These are phyloP conservation scores for Fusarium nodosum DNA, from an alignment of 2,329 filamentous ascomycete genomes.

Conservation along the genomic window DNA sequence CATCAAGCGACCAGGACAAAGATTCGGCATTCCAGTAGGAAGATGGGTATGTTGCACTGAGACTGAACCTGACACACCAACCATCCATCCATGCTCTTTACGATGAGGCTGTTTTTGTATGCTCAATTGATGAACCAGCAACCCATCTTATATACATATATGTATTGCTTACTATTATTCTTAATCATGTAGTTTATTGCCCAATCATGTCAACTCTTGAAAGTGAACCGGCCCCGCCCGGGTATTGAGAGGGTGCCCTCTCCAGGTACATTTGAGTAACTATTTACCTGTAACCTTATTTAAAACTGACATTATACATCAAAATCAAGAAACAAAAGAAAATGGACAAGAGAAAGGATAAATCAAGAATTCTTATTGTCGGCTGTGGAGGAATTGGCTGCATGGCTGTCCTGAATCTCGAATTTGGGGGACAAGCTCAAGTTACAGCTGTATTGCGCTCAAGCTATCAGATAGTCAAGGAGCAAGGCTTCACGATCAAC, in stretches of 20 bases:
- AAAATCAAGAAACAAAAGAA: neutral
- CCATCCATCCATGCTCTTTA: neutral
- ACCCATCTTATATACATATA: neutral
- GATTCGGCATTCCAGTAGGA: slow-evolving; percentile 1
- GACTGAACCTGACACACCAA: slow-evolving; percentile 8
- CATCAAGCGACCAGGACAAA: slow-evolving; percentile 15
- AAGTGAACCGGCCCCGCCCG: slow-evolving; percentile 30
- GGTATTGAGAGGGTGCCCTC: slow-evolving; percentile 26
- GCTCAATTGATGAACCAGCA: neutral
- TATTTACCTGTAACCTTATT: neutral
- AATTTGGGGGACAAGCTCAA: slow-evolving; percentile 39
- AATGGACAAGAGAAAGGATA: slow-evolving; percentile 22
- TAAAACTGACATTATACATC: neutral
- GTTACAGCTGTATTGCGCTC: slow-evolving; percentile 48
- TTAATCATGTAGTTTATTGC: slow-evolving; percentile 6
- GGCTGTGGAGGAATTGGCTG: slow-evolving; percentile 48
- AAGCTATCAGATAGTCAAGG: slow-evolving; percentile 43
- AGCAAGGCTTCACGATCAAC: slow-evolving; percentile 43
- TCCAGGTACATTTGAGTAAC: slow-evolving; percentile 2
- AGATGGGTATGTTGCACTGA: slow-evolving; percentile 12
- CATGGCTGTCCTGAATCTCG: slow-evolving; percentile 45
- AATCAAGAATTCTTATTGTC: slow-evolving; percentile 38
- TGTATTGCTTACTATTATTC: neutral
- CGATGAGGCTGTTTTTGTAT: neutral
- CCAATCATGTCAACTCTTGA: slow-evolving; percentile 26